Conservation (phyloP, 163 green algal genomes). For the Smithsoniella earleae region DNA sequence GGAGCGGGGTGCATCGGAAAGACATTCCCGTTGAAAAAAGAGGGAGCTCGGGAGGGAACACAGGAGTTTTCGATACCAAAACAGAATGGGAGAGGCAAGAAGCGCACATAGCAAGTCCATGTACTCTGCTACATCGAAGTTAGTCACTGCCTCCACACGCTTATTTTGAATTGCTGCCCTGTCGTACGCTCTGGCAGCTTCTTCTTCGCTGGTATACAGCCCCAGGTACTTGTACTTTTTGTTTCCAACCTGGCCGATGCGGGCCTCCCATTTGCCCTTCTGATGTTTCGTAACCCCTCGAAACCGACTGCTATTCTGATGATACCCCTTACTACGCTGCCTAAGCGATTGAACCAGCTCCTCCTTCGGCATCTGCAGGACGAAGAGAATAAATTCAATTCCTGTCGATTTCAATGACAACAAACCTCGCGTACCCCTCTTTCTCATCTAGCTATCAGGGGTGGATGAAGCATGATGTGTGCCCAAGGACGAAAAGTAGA, state of each 20-base stretch:
- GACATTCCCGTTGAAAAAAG: background rate
- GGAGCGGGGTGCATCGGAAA: background rate
- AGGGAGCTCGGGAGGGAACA: background rate
- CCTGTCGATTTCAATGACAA: background rate
- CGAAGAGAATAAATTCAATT: background rate
- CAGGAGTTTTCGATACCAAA: background rate
- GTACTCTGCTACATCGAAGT: conserved; percentile 67
- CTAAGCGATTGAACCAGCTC: conserved; percentile 57
- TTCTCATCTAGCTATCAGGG: too few relatives aligned
- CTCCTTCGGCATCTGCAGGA: conserved; percentile 46
- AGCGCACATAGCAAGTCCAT: conserved; percentile 37
- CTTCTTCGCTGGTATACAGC: conserved; percentile 65
- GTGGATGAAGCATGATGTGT: too few relatives aligned
- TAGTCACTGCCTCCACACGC: conserved; percentile 58
- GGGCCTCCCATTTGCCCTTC: conserved; percentile 74
- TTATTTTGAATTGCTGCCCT: conserved; percentile 54
- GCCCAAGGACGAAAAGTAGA: too few relatives aligned
- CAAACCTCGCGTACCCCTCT: background rate
- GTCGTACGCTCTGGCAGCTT: conserved; percentile 81
- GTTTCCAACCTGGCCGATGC: conserved; percentile 56
- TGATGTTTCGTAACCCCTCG: conserved; percentile 84
- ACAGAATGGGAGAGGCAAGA: background rate
- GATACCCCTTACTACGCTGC: conserved; percentile 56
- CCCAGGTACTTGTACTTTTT: conserved; percentile 59
- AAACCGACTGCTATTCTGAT: conserved; percentile 50